Percentiles rank a stretch among this genome's conserved stretches.
Evolutionary conservation across 2,329 filamentous ascomycete species (phyloP).

Genomic region (Talaromyces albobiverticillius): DNA sequence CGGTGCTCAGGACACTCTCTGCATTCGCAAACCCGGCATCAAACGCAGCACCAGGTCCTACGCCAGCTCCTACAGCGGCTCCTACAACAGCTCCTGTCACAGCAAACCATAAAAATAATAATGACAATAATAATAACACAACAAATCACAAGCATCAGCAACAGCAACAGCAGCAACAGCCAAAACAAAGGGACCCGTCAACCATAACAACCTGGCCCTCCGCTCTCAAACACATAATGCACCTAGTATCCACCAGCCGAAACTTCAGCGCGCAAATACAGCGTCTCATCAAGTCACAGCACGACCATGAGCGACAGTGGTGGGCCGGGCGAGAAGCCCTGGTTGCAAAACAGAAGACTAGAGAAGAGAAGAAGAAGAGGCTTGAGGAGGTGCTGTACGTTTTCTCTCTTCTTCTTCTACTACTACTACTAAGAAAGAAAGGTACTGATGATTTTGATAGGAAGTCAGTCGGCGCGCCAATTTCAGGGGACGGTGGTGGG

Average conservation of each 20-base stretch:
- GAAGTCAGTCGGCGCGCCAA: constrained; percentile 45
- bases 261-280: constrained; percentile 45
- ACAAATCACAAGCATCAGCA: not conserved
- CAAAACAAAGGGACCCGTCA: constrained; percentile 21
- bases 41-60: constrained; percentile 8
- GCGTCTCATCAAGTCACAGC: constrained; percentile 62
- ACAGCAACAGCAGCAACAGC: not conserved
- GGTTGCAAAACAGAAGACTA: constrained; percentile 49
- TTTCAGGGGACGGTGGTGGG: constrained; percentile 18
- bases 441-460: constrained; percentile 25
- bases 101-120: too few species aligned
- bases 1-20: constrained; percentile 42
- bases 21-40: constrained; percentile 25
- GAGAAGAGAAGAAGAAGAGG: constrained; percentile 53
- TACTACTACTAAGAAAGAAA: not conserved
- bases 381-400: constrained; percentile 55
- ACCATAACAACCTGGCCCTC: constrained; percentile 52
- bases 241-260: constrained; percentile 46
- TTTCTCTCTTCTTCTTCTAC: not conserved
- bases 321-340: constrained; percentile 53
- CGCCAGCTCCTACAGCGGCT: too few species aligned
- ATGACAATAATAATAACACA: not conserved
- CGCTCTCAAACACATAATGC: constrained; percentile 52
- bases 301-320: constrained; percentile 62
- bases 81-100: too few species aligned